These are phyloP conservation scores for Septoria petroselini DNA, from an alignment of 2,329 filamentous ascomycete genomes.

Conservation along the genomic window DNA sequence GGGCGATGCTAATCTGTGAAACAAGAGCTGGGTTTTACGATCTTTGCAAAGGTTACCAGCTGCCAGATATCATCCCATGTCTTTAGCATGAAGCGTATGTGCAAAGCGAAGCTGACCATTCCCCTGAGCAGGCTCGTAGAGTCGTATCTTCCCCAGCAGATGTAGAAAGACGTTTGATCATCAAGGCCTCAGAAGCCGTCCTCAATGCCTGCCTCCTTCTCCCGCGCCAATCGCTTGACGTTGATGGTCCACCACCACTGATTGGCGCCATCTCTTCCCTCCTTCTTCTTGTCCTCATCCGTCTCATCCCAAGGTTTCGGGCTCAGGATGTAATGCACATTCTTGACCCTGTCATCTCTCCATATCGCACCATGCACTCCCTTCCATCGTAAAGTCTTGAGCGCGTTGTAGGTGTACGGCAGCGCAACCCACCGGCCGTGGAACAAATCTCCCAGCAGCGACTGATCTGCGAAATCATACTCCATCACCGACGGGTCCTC, in stretches of 20 bases:
- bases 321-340: conserved; percentile 60
- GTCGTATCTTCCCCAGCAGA: too few species aligned
- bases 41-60: too few species aligned
- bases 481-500: conserved; percentile 44
- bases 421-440: conserved; percentile 56
- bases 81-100: too few species aligned
- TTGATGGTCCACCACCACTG: conserved; percentile 59
- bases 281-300: conserved; percentile 40
- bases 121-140: too few species aligned
- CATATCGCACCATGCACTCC: conserved; percentile 59
- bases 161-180: too few species aligned
- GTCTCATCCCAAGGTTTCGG: conserved; percentile 64
- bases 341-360: conserved; percentile 60
- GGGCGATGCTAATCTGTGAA: too few species aligned
- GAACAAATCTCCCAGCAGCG: conserved; percentile 57
- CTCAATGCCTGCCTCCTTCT: conserved; percentile 48
- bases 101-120: too few species aligned
- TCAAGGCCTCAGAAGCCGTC: conserved; percentile 50
- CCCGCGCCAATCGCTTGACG: conserved; percentile 47
- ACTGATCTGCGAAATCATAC: conserved; percentile 62
- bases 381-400: conserved; percentile 57
- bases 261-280: conserved; percentile 48
- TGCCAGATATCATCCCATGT: too few species aligned
- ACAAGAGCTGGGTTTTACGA: too few species aligned
- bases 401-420: conserved; percentile 60